phyloP scores from a whole-genome alignment of 495 filamentous ascomycete species.

The Penicillium subrubescens region DNA sequence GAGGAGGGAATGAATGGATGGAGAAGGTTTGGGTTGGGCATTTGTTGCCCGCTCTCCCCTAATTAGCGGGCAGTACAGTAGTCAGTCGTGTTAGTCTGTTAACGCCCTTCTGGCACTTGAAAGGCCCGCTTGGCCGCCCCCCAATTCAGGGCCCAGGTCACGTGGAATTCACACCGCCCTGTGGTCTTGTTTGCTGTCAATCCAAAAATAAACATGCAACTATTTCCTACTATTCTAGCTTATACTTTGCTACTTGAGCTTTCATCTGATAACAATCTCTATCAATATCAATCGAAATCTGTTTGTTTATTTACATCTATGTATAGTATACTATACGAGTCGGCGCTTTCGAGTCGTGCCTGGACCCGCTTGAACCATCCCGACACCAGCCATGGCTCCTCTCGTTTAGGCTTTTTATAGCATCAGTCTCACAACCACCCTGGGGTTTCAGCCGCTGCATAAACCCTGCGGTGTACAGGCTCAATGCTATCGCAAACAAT shows the following conservation, averaged over 20 bases:
- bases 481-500: not conserved
- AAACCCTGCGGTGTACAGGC: not conserved
- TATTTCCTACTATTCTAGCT: too few species aligned
- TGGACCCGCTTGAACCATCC: slow-evolving; percentile 7
- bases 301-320: not conserved
- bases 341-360: not conserved
- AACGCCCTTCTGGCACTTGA: not conserved
- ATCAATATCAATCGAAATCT: not conserved
- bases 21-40: slow-evolving; percentile 24
- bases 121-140: not conserved
- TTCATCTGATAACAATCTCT: not conserved
- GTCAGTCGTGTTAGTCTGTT: slow-evolving; percentile 1
- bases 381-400: slow-evolving; percentile 9
- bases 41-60: slow-evolving; percentile 20
- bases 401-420: slow-evolving; percentile 13
- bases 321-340: not conserved
- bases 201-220: not conserved
- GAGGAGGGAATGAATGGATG: slow-evolving; percentile 22
- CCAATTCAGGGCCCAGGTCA: slow-evolving; percentile 11
- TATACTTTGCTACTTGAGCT: too few species aligned
- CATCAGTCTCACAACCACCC: not conserved
- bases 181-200: not conserved
- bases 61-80: not conserved
- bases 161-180: slow-evolving; percentile 14
- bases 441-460: not conserved